Evolutionary conservation across 345 rosid species (phyloP), one percentile per base, ranked within the genome.

Genomic region (Gossypium thurberi): DNA sequence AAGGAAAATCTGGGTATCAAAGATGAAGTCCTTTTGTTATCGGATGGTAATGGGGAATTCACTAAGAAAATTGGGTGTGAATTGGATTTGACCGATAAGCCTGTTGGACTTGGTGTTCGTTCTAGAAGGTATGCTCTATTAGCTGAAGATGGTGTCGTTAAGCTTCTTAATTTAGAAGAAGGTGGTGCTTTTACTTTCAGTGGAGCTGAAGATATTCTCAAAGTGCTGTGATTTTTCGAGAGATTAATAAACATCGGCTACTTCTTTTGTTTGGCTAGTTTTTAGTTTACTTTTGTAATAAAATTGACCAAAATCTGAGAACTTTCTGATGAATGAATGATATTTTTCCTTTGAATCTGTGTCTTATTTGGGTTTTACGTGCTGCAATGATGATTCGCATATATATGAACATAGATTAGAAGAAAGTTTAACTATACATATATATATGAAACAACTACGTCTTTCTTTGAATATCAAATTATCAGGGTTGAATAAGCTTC

Each of bases 101-200:
- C 95, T 0, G 81, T 89, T 14, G 97, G 98, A 40, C 82, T 94
- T 4, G 95, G 97, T 1, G 87, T 89, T 25, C 80, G 97, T 90
- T 94, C 95, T 18, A 56, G 97, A 74, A 89, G 97, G 75, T 90
- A 90, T 69, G 86, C 97, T 33, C 84, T 94, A 13, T 74, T 94
- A 69, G 94, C 91, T 0, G 97, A 94, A 53, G 90, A 94, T 59
- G 97, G 98, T 4, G 87, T 92, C 9, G 93, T 94, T 20, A 94
- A 90, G 84, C 87, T 91, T 23, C 80, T 89, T 62, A 92, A 90
- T 68, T 82, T 92, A 77, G 97, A 94, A 79, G 95, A 94, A 76
- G 97, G 97, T 2, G 98, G 98, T 12, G 96, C 97, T 48, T 90
- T 94, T 65, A 94, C 97, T n/a, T 78, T 73, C 75, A 88, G 95